These are phyloP conservation scores for Backusella mclennaniae DNA, from an alignment of 192 early-diverging fungal species.

Conservation along the genomic window DNA sequence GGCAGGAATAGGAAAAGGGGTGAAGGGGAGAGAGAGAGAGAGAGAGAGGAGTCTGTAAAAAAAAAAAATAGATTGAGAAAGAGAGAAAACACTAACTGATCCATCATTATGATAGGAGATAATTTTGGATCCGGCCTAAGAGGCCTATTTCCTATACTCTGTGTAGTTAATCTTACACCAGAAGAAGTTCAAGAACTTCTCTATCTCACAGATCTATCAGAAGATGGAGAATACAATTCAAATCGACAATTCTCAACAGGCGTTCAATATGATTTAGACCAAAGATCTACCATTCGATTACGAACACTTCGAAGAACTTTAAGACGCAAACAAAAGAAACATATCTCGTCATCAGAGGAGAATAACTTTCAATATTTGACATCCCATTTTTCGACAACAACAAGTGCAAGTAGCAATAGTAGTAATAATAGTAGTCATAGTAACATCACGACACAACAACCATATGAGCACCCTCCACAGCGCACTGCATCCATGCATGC, in stretches of 20 bases:
- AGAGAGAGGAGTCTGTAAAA: background rate
- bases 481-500: conserved; percentile 17
- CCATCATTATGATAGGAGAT: conserved; percentile 12
- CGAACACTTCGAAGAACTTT: conserved; percentile 2
- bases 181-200: conserved; percentile 16
- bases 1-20: background rate
- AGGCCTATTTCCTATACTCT: conserved; percentile 28
- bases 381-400: background rate
- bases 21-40: background rate
- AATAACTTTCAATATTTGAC: conserved; percentile 4
- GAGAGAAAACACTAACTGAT: background rate
- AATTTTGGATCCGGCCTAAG: conserved; percentile 22
- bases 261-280: background rate
- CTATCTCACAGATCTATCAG: conserved; percentile 5
- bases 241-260: conserved; percentile 5
- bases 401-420: background rate
- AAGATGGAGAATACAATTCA: conserved; percentile 6
- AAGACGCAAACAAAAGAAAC: background rate
- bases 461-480: conserved; percentile 5
- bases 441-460: background rate
- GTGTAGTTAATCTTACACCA: conserved; percentile 15
- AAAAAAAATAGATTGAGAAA: background rate
- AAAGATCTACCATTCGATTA: background rate
- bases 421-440: background rate
- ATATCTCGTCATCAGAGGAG: background rate